Base-by-base conservation (phyloP, 345 rosid species). In the Citrus medica region DNA sequence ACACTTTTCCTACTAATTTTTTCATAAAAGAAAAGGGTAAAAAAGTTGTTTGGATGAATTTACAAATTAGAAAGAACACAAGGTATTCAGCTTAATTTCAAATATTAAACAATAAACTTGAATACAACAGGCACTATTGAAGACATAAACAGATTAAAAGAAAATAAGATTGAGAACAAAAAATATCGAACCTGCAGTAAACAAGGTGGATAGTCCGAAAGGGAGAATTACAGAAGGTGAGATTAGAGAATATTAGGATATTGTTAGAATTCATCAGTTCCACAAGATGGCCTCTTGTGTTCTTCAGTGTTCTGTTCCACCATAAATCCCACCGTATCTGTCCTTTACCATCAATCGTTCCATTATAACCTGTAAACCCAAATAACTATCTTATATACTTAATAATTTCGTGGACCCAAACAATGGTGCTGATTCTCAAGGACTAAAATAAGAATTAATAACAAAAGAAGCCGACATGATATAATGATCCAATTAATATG, bases 281-380 rank as follows among this genome's bases (percentile, higher is more conserved):
- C 22, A 96, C 76, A 28, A 96, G 93, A 83, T 92, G 99, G 72
- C 99, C 99, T 87, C 99, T 93, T 37, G 98, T 96, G 80, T 90
- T 88, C 75, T 87, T 80, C 85, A 94, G 66, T 46, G 95, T 96
- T 85, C 91, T 89, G 82, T 94, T 96, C 99, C 99, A 94, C 98
- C 99, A 96, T 79, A 91, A 83, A 19, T 94, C 98, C 99, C 98
- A 96, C 99, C 98, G 92, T 93, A 92, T 92, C 77, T 82, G 90
- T 76, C 99, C 99, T 80, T 93, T 98, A 65, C 99, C 99, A 79
- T 96, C 98, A 22, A 96, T 87, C 25, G 97, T 94, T 37, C 98
- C 98, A 67, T 96, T 96, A 56, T 92, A 80, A 77, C 99, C 99
- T 94, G 89, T 75, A 83, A 73, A 80, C 27, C 9, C 22, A 71